Evolutionary conservation across 352 stramenopile species (phyloP).

Genomic region (Lagenidium sp.): DNA sequence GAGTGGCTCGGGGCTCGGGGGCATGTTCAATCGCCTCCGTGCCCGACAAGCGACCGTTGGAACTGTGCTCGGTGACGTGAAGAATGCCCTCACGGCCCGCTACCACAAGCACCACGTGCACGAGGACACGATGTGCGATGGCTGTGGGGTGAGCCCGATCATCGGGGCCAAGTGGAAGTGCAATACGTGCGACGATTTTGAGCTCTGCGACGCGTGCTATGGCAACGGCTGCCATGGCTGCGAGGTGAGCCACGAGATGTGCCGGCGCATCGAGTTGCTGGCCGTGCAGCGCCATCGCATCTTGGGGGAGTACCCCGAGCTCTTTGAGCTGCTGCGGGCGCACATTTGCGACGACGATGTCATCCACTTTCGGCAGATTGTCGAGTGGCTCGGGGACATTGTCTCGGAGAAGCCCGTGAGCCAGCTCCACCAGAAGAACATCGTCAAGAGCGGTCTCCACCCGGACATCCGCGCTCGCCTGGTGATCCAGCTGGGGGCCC

Average conservation of each 20-base stretch:
- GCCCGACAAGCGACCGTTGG: conserved; percentile 30
- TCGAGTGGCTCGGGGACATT: conserved; percentile 66
- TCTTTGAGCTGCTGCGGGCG: conserved; percentile 56
- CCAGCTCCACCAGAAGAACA: conserved; percentile 51
- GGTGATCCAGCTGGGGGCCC: conserved; percentile 42
- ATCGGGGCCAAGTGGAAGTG: conserved; percentile 70
- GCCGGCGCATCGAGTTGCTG: conserved; percentile 45
- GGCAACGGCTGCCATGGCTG: conserved; percentile 50
- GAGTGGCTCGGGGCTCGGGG: conserved; percentile 13
- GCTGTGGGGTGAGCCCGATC: conserved; percentile 71
- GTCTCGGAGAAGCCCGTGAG: conserved; percentile 37
- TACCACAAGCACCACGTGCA: conserved; percentile 65
- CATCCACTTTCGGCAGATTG: conserved; percentile 52
- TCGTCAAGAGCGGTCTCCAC: conserved; percentile 62
- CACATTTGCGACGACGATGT: conserved; percentile 69
- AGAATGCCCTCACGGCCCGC: conserved; percentile 31
- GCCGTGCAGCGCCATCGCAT: conserved; percentile 40
- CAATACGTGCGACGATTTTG: conserved; percentile 56
- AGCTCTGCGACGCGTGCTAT: conserved; percentile 70
- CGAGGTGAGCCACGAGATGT: conserved; percentile 65
- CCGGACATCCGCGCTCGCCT: conserved; percentile 65
- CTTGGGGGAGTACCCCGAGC: conserved; percentile 46
- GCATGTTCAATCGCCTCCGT: conserved; percentile 40
- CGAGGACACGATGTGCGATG: conserved; percentile 71
- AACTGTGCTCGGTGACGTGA: conserved; percentile 49